Evolutionary conservation across 2,329 filamentous ascomycete species (phyloP), one percentile per base, ranked within the genome.

Genomic region (Colletotrichum trifolii): DNA sequence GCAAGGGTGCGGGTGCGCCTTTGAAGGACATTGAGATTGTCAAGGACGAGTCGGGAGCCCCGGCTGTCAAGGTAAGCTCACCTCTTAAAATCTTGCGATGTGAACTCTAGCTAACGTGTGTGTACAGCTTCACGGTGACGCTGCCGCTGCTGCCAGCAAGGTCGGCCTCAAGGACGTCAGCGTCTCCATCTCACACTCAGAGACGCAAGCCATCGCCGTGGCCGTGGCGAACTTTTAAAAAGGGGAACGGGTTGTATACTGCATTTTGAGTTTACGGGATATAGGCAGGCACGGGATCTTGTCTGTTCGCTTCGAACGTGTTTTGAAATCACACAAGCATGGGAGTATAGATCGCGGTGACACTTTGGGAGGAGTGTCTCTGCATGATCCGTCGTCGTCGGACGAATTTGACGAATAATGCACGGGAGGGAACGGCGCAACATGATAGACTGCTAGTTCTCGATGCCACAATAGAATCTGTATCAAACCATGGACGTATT

Each of bases 121-220:
- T 60, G 42, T 67, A 70, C 73, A 97, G 93, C 88, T 99, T 50
- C 91, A 95, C 71, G 96, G 95, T 70, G 88, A 92, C 67, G 96
- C 96, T 57, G 89, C 93, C 68, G 81, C 87, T 56, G 93, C 93
- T 58, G 96, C 96, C n/a, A 89, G 91, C 77, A 86, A 92, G 77
- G 93, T 91, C 34, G 93, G 94, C 67, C 89, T 98, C 47, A 97
- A 95, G 84, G 89, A 89, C 60, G 90, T 98, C 69, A 95, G 86
- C 69, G 91, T 99, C 71, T 97, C 94, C 75, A 97, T 99, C 75
- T 97, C 95, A 72, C 96, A 99, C 81, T 96, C 92, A 43, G 95
- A 98, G 72, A 90, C 86, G 64, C 96, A 99, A 80, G 94, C 96
- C 67, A 94, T 98, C 73, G 95, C 96, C 49, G 92, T 99, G 73